phyloP scores from a whole-genome alignment of 1,284 basidiomycete species.

The Ganoderma sinense region DNA sequence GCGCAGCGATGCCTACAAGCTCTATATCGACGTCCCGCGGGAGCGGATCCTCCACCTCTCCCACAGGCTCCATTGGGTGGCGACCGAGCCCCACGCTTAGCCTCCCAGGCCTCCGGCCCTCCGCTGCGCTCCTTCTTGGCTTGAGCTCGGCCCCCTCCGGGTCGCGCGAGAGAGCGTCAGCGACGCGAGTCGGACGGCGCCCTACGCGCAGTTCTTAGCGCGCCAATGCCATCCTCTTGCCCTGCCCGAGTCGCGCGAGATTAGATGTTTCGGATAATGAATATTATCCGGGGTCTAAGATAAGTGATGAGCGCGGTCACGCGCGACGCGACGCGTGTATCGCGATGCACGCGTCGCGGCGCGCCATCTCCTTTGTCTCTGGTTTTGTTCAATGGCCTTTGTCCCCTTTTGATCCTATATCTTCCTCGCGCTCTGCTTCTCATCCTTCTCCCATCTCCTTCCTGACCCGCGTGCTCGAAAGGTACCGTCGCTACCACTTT shows the following conservation, averaged over 20 bases:
- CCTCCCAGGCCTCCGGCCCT: conserved; percentile 16
- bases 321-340: too few relatives aligned
- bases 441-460: too few relatives aligned
- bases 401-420: too few relatives aligned
- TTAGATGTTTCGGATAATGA: background rate
- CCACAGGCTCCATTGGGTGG: conserved; percentile 40
- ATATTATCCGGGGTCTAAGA: too few relatives aligned
- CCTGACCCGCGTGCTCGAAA: too few relatives aligned
- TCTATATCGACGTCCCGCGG: conserved; percentile 41
- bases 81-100: conserved; percentile 33
- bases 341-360: too few relatives aligned
- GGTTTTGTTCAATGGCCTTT: too few relatives aligned
- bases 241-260: background rate
- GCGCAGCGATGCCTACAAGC: conserved; percentile 45
- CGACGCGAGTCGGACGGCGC: conserved; percentile 8
- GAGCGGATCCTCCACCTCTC: conserved; percentile 39
- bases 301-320: too few relatives aligned
- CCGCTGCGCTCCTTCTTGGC: conserved; percentile 16
- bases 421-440: too few relatives aligned
- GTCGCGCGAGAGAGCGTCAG: conserved; percentile 22
- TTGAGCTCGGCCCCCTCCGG: conserved; percentile 21
- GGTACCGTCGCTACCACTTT: too few relatives aligned
- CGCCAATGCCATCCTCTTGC: background rate
- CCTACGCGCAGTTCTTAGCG: background rate
- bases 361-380: too few relatives aligned